These are phyloP conservation scores for Adansonia digitata DNA, from an alignment of 345 rosid species.

Conservation along the genomic window DNA sequence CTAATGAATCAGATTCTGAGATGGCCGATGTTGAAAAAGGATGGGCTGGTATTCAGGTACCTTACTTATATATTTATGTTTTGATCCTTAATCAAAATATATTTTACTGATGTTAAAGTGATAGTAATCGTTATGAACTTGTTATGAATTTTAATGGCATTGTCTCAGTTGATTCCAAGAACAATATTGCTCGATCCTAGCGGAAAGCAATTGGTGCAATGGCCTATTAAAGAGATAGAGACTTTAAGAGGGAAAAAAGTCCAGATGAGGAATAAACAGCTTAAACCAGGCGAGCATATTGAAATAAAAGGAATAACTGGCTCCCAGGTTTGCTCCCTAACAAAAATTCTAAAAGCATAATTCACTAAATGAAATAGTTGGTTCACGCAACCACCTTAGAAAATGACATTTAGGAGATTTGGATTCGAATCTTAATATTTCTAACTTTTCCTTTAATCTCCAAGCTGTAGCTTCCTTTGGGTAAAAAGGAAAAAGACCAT, in stretches of 20 bases:
- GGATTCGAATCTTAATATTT: too few relatives aligned
- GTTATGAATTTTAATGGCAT: too few relatives aligned
- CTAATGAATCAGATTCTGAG: slow-evolving; percentile 54
- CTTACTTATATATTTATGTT: too few relatives aligned
- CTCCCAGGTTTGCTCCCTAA: too few relatives aligned
- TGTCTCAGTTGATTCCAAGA: slow-evolving; percentile 49
- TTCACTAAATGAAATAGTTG: too few relatives aligned
- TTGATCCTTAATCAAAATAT: background rate
- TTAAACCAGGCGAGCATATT: slow-evolving; percentile 34
- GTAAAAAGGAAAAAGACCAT: too few relatives aligned
- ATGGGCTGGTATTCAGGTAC: slow-evolving; percentile 44
- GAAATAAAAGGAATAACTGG: slow-evolving; percentile 24
- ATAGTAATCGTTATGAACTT: too few relatives aligned
- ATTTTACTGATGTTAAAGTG: background rate
- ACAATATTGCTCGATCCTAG: slow-evolving; percentile 43
- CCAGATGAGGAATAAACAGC: slow-evolving; percentile 22
- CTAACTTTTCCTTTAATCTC: too few relatives aligned
- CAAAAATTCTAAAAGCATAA: too few relatives aligned
- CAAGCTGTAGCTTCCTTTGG: too few relatives aligned
- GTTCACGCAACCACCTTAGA: too few relatives aligned
- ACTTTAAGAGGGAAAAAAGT: slow-evolving; percentile 34
- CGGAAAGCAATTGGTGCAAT: slow-evolving; percentile 60
- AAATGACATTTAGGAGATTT: too few relatives aligned
- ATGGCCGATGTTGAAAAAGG: slow-evolving; percentile 40
- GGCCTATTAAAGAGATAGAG: slow-evolving; percentile 62